phyloP scores from a whole-genome alignment of 2,329 filamentous ascomycete genomes.

The Fusarium sp. region DNA sequence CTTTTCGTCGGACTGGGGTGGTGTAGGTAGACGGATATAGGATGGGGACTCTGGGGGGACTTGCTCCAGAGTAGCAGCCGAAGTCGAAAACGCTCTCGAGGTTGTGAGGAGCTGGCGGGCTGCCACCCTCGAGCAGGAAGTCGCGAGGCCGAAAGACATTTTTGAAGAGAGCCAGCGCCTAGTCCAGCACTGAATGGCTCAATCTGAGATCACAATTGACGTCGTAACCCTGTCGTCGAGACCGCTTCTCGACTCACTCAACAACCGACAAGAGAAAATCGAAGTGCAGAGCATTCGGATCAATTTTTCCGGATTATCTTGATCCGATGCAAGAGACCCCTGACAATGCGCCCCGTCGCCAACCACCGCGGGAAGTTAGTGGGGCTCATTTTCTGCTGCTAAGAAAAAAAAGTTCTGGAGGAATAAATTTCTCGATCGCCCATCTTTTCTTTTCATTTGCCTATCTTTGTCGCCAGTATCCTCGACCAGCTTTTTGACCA shows the following conservation, averaged over 20 bases:
- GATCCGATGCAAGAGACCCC: conserved; percentile 21
- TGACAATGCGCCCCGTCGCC: conserved; percentile 35
- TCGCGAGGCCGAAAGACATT: conserved; percentile 47
- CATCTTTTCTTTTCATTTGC: conserved; percentile 29
- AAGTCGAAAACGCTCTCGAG: conserved; percentile 51
- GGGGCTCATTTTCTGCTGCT: conserved; percentile 36
- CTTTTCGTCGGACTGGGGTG: conserved; percentile 74
- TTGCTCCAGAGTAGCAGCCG: conserved; percentile 56
- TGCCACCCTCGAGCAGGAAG: conserved; percentile 43
- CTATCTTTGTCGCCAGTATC: conserved; percentile 31
- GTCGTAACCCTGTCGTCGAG: conserved; percentile 26
- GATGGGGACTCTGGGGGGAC: conserved; percentile 88
- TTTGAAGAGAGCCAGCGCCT: conserved; percentile 21
- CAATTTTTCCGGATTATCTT: conserved; percentile 44
- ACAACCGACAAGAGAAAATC: conserved; percentile 41
- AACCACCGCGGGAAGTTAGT: conserved; percentile 41
- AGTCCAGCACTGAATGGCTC: conserved; percentile 20
- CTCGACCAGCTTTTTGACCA: conserved; percentile 54
- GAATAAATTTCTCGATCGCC: conserved; percentile 43
- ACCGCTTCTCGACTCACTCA: conserved; percentile 16
- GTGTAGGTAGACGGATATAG: conserved; percentile 84
- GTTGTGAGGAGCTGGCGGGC: conserved; percentile 43
- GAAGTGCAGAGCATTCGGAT: conserved; percentile 11
- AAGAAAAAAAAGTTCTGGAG: conserved; percentile 45
- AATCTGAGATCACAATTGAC: conserved; percentile 36